Percentiles rank a stretch among this genome's conserved stretches.
phyloP scores from a whole-genome alignment of 345 rosid genomes.

The Bruguiera sexangula region DNA sequence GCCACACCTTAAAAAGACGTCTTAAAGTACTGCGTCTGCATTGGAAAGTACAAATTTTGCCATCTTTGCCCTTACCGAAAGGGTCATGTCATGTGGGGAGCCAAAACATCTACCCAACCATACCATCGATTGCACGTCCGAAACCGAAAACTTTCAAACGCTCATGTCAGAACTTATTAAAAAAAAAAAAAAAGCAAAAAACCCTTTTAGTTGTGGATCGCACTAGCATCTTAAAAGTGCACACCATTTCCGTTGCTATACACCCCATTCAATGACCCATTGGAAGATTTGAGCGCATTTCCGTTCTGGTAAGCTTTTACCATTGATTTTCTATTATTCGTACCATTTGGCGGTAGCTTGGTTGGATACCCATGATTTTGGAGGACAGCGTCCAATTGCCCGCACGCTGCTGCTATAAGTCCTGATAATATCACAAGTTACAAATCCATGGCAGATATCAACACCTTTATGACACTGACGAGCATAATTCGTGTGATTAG shows the following conservation, averaged over 20 bases:
- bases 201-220: neutral
- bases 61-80: neutral
- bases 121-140: constrained; percentile 37
- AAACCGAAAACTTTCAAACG: constrained; percentile 21
- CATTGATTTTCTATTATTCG: constrained; percentile 37
- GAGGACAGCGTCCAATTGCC: constrained; percentile 48
- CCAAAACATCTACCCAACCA: constrained; percentile 16
- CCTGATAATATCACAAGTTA: constrained; percentile 31
- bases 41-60: neutral
- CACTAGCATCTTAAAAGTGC: neutral
- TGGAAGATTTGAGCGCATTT: constrained; percentile 25
- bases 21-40: neutral
- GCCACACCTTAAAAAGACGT: neutral
- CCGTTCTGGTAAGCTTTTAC: constrained; percentile 49
- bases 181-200: neutral
- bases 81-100: constrained; percentile 3
- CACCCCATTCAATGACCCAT: constrained; percentile 39
- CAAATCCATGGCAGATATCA: too few species aligned
- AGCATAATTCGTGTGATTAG: too few species aligned
- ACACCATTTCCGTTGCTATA: constrained; percentile 46
- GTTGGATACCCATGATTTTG: constrained; percentile 31
- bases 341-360: constrained; percentile 39
- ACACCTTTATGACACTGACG: too few species aligned
- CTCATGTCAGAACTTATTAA: constrained; percentile 2
- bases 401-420: constrained; percentile 64